A percentile compares a stretch with the other conserved stretches of the same genome.
Evolutionary conservation across 345 rosid species (phyloP).

Genomic region (Capsella bursapastoris): DNA sequence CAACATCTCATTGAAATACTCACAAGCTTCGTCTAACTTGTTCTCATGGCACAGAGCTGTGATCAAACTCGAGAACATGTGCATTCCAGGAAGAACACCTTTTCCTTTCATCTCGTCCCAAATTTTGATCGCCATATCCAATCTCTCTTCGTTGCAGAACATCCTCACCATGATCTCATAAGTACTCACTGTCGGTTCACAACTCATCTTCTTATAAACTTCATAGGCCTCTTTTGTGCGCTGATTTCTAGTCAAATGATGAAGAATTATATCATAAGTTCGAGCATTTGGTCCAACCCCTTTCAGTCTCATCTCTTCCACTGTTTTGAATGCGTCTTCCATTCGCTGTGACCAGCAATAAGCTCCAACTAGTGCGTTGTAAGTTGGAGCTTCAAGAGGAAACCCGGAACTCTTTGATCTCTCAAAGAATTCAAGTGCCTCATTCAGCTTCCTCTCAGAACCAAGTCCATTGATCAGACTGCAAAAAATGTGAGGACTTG

Average conservation of each 20-base stretch:
- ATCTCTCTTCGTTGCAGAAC: constrained; percentile 71
- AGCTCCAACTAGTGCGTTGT: constrained; percentile 81
- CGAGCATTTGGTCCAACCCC: constrained; percentile 72
- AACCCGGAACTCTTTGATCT: constrained; percentile 64
- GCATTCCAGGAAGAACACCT: constrained; percentile 88
- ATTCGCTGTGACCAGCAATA: constrained; percentile 69
- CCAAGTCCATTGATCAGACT: constrained; percentile 85
- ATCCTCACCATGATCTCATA: constrained; percentile 82
- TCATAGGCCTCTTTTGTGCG: constrained; percentile 61
- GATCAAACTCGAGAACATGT: constrained; percentile 78
- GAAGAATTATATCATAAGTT: constrained; percentile 80
- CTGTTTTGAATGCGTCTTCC: constrained; percentile 53
- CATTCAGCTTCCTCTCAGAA: constrained; percentile 58
- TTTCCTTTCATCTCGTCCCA: constrained; percentile 80
- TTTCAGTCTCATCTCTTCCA: constrained; percentile 70
- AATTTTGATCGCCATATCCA: constrained; percentile 65
- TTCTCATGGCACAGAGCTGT: constrained; percentile 61
- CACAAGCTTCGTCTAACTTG: constrained; percentile 76
- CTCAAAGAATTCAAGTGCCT: constrained; percentile 68
- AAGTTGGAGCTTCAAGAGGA: constrained; percentile 70
- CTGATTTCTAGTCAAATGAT: constrained; percentile 59
- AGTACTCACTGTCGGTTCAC: constrained; percentile 72
- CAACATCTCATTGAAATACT: constrained; percentile 82
- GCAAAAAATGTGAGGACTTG: constrained; percentile 77
- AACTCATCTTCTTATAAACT: constrained; percentile 63